Evolutionary conservation across 257 asterid genomes (phyloP), one percentile per base, ranked within the genome.

Genomic region (Ilex aquifolium): DNA sequence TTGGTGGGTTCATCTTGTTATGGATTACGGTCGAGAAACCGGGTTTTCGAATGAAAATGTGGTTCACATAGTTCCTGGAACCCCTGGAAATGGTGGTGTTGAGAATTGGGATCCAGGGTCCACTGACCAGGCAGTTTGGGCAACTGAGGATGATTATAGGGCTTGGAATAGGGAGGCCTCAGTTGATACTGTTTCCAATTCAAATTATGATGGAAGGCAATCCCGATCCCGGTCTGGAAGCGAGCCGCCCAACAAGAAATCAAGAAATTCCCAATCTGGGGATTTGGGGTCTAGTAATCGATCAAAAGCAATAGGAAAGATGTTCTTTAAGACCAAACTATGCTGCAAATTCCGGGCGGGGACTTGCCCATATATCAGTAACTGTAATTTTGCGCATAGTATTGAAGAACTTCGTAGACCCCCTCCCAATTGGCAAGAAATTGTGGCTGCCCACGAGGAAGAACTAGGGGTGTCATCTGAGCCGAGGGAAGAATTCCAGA

Each of bases 361-460:
- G 13, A 83, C 91, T 59, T 87, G 95, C 65, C 93, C 95, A 0
- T 87, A 85, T 64, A 62, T 85, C 68, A 85, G 84, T 3, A 88
- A 88, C 69, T 88, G 95, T 63, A 88, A 88, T 46, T 88, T 88
- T 61, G 93, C 95, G 0, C 95, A 77, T 69, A 64, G 69, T 42
- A 58, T 56, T 65, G 95, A 88, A 68, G 95, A 88, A 60, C 83
- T 88, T 10, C 79, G 90, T 54, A 81, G 85, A 50, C 95, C 95
- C 0, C 95, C 95, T 40, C 88, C 90, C 8, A 83, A 88, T 48
- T 88, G 93, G 95, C 93, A 88, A 73, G 95, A 88, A 31, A 85
- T 88, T 17, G 85, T 88, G 36, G 87, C 91, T 61, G 86, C 84
- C 6, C 84, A 80, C 13, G 89, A 85, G 78, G 96, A 83, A 7